Evolutionary conservation across 306 rosid species (phyloP), one percentile per base, ranked within the genome.

Genomic region (Quillaja saponaria): DNA sequence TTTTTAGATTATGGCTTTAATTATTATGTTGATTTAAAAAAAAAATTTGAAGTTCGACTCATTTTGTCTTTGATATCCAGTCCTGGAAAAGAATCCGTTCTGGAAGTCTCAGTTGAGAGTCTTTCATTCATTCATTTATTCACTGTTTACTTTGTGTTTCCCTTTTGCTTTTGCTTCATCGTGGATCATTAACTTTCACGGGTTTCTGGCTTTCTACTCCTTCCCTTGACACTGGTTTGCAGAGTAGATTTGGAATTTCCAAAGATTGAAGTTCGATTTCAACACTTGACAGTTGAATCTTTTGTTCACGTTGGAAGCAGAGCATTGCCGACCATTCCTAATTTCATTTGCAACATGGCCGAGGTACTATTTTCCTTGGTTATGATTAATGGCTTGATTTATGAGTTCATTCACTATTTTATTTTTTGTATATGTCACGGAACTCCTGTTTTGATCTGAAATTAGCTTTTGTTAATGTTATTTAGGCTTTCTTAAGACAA

Each of bases 261-360:
- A 20, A 90, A 87, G 84, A 87, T 94, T 54, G 90, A 94, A 77
- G 97, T 94, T 78, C 83, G 99, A 64, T 94, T 83, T 76, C 87
- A 83, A 69, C 72, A 89, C 54, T 64, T 94, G 71, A 81, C 78
- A 0, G 89, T 94, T 4, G 96, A 94, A 71, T 80, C 99, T 44
- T 94, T 69, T 62, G 97, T 94, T 34, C 97, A 83, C 47, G 82
- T 94, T 0, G 99, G 99, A 74, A 94, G 96, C 77, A 85, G 99
- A 78, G 99, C 99, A 21, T 71, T 94, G 45, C 99, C 99, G 8
- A 94, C 99, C 0, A 94, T 94, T 85, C 87, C 99, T 31, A 94
- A 94, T 79, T 94, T 81, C 67, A 64, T 94, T 34, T 81, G 63
- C 76, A 94, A 94, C 48, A 83, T 94, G 97, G 39, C 81, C 6